Conservation (phyloP, 2,329 filamentous ascomycete species). For the Arthrinium puccinioides region DNA sequence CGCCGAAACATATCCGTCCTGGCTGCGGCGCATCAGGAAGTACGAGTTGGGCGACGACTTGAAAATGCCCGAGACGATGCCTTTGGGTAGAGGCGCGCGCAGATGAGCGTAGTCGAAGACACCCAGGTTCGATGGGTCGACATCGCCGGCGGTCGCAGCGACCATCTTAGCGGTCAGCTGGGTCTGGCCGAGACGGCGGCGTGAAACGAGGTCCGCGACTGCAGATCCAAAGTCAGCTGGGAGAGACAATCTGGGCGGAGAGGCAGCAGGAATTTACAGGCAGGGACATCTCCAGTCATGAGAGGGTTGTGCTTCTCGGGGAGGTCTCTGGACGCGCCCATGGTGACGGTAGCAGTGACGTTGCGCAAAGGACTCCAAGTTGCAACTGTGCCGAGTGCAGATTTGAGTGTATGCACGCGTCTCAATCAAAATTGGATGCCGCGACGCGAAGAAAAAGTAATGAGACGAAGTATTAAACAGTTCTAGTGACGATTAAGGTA, state of each 20-base stretch:
- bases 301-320: constrained; percentile 59
- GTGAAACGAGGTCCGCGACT: constrained; percentile 71
- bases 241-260: constrained; percentile 3
- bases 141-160: constrained; percentile 63
- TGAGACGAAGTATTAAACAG: too few relatives aligned
- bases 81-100: constrained; percentile 84
- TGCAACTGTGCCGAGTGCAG: too few relatives aligned
- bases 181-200: constrained; percentile 87
- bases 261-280: constrained; percentile 39
- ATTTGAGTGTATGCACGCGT: too few relatives aligned
- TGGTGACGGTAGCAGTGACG: too few relatives aligned
- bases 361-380: too few relatives aligned
- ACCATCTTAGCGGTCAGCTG: constrained; percentile 79
- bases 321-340: constrained; percentile 38
- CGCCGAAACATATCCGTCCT: constrained; percentile 76
- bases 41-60: constrained; percentile 84
- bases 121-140: constrained; percentile 66
- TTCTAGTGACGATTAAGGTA: too few relatives aligned
- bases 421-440: too few relatives aligned
- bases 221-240: constrained; percentile 13
- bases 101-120: constrained; percentile 95
- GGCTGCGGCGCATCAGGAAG: constrained; percentile 89
- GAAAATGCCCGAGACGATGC: constrained; percentile 89
- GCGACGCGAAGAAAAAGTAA: too few relatives aligned
- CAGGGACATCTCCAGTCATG: constrained; percentile 55